A percentile compares a stretch with the other conserved stretches of the same genome.
Conservation (phyloP, 2,329 filamentous ascomycete genomes). For the Phaeophleospora eucalypticola region DNA sequence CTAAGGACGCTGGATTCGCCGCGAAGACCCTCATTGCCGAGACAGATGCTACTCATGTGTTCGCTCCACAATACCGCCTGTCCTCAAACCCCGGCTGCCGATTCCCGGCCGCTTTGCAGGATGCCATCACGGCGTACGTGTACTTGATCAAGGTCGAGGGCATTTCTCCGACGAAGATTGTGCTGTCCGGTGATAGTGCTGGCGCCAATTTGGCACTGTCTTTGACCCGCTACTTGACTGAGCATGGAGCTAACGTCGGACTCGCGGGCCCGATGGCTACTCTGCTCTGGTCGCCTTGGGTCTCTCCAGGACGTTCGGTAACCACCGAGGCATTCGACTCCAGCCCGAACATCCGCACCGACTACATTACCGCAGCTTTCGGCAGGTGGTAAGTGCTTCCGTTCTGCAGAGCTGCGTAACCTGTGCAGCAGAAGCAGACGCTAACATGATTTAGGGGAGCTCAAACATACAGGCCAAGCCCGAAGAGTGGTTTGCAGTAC, state of each 20-base stretch:
- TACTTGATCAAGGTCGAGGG: conserved; percentile 42
- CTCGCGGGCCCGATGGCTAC: conserved; percentile 37
- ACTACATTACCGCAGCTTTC: conserved; percentile 41
- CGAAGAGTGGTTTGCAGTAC: conserved; percentile 20
- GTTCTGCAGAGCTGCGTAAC: no score
- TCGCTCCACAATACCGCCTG: conserved; percentile 49
- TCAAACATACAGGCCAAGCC: conserved; percentile 29
- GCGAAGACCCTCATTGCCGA: conserved; percentile 34
- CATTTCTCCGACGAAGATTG: conserved; percentile 40
- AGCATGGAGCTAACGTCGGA: conserved; percentile 34
- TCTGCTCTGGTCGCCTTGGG: conserved; percentile 44
- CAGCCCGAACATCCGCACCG: conserved; percentile 36
- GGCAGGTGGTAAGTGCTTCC: conserved; percentile 36
- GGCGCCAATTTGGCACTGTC: conserved; percentile 46
- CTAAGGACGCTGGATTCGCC: conserved; percentile 31
- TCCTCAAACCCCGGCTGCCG: conserved; percentile 40
- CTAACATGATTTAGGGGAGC: conserved; percentile 28
- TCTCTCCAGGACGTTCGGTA: conserved; percentile 33
- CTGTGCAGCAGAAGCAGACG: no score
- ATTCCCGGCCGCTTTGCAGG: conserved; percentile 51
- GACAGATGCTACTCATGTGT: conserved; percentile 37
- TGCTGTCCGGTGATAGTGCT: conserved; percentile 48
- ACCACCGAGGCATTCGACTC: conserved; percentile 24
- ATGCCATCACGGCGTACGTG: conserved; percentile 44
- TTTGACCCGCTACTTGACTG: conserved; percentile 45